phyloP scores from a whole-genome alignment of 495 filamentous ascomycete species.

The Lasiosphaeria miniovina region DNA sequence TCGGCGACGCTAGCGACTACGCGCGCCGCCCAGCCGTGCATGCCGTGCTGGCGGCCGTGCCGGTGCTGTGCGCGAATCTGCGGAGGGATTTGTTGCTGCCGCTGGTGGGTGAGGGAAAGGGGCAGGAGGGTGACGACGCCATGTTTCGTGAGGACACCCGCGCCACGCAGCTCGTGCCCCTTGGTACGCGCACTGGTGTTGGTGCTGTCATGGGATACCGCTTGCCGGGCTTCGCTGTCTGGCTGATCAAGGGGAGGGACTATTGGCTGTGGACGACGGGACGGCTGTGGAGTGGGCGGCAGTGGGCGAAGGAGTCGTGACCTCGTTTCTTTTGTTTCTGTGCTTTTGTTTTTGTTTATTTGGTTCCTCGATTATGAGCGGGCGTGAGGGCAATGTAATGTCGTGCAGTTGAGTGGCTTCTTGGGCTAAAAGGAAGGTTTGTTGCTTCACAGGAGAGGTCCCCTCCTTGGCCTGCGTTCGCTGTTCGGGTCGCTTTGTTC shows the following conservation, averaged over 20 bases:
- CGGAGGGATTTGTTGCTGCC: conserved; percentile 28
- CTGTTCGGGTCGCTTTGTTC: too few species aligned
- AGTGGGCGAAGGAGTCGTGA: conserved; percentile 48
- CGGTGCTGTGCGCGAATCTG: conserved; percentile 32
- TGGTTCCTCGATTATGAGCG: too few species aligned
- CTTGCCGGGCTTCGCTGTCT: conserved; percentile 55
- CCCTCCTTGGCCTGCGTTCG: too few species aligned
- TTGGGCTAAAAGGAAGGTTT: too few species aligned
- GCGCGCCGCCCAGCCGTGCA: conserved; percentile 31
- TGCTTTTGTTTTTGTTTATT: too few species aligned
- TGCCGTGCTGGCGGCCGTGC: conserved; percentile 25
- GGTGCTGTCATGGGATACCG: conserved; percentile 52
- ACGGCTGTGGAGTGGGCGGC: conserved; percentile 49
- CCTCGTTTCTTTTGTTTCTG: too few species aligned
- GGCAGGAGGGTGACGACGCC: conserved; percentile 21
- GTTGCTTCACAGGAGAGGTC: too few species aligned
- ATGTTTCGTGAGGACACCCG: conserved; percentile 38
- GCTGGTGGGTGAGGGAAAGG: conserved; percentile 13
- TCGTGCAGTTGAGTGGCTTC: too few species aligned
- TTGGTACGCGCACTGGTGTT: conserved; percentile 50
- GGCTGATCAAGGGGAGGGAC: conserved; percentile 60
- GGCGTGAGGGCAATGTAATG: too few species aligned
- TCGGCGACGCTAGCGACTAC: conserved; percentile 34
- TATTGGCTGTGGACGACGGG: conserved; percentile 54
- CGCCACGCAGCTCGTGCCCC: conserved; percentile 52